These are phyloP conservation scores for Phytophthora nicotianae DNA, from an alignment of 352 stramenopile genomes.

Conservation along the genomic window DNA sequence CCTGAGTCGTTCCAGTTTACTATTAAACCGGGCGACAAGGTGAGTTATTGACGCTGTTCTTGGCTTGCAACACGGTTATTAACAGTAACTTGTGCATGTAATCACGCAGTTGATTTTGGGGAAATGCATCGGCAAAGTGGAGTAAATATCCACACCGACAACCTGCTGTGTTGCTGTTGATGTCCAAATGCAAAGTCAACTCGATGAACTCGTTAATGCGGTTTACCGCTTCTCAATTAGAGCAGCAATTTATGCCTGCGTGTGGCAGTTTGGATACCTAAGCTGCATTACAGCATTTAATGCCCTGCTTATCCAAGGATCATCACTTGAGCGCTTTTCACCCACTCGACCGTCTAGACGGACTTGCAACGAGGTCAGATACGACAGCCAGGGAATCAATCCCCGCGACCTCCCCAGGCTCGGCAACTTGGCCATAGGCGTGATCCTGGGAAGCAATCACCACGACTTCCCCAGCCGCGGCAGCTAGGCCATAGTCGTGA, in stretches of 20 bases:
- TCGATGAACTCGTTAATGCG: too few species aligned
- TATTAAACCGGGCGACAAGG: conserved; percentile 75
- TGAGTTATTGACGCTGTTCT: conserved; percentile 23
- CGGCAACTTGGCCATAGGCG: neutral
- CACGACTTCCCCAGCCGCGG: neutral
- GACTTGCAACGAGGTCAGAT: too few species aligned
- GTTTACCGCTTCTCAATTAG: neutral
- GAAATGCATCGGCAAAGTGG: conserved; percentile 45
- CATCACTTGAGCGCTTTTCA: too few species aligned
- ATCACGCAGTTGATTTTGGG: conserved; percentile 41
- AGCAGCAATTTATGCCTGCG: neutral
- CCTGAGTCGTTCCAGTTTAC: conserved; percentile 79
- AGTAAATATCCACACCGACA: neutral
- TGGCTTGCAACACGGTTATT: neutral
- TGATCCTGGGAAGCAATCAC: neutral
- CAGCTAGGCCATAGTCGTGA: neutral
- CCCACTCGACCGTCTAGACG: too few species aligned
- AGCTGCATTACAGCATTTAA: too few species aligned
- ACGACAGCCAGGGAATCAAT: too few species aligned
- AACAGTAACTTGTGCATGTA: conserved; percentile 3
- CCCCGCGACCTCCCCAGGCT: neutral
- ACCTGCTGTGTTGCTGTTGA: too few species aligned
- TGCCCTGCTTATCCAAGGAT: too few species aligned
- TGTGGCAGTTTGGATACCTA: neutral
- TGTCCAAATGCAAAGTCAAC: too few species aligned